These are phyloP conservation scores for Zygnema circumcarinatum DNA, from an alignment of 139 green algal genomes.

Conservation along the genomic window DNA sequence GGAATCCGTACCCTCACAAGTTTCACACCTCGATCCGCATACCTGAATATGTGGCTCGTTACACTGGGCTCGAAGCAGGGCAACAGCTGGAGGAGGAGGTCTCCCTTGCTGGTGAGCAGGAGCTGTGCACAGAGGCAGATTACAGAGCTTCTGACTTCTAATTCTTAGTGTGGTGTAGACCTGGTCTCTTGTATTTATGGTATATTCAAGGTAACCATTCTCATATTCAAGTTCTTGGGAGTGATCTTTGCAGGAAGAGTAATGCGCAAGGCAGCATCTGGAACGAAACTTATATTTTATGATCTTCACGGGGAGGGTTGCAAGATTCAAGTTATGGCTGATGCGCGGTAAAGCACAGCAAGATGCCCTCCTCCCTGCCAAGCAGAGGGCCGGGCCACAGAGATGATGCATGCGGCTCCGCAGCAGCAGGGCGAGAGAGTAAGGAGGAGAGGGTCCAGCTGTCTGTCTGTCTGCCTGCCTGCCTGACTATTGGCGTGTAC, in stretches of 20 bases:
- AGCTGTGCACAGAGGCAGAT: slow-evolving; percentile 6
- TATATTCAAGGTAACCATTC: not conserved
- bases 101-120: slow-evolving; percentile 66
- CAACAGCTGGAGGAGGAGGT: slow-evolving; percentile 67
- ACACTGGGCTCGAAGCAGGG: slow-evolving; percentile 71
- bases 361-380: no score
- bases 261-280: slow-evolving; percentile 82
- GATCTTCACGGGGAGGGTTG: slow-evolving; percentile 86
- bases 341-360: slow-evolving; percentile 64
- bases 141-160: not conserved
- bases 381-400: no score
- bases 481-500: no score
- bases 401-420: no score
- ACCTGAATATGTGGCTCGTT: slow-evolving; percentile 84
- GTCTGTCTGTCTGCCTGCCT: no score
- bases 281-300: slow-evolving; percentile 97
- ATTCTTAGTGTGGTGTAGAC: not conserved
- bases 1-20: slow-evolving; percentile 99
- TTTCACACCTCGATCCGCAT: slow-evolving; percentile 80
- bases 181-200: not conserved
- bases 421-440: no score
- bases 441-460: no score
- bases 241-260: slow-evolving; percentile 82
- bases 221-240: not conserved
- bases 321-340: slow-evolving; percentile 96